phyloP scores from a whole-genome alignment of 257 asterid genomes.

The Capsicum baccatum region DNA sequence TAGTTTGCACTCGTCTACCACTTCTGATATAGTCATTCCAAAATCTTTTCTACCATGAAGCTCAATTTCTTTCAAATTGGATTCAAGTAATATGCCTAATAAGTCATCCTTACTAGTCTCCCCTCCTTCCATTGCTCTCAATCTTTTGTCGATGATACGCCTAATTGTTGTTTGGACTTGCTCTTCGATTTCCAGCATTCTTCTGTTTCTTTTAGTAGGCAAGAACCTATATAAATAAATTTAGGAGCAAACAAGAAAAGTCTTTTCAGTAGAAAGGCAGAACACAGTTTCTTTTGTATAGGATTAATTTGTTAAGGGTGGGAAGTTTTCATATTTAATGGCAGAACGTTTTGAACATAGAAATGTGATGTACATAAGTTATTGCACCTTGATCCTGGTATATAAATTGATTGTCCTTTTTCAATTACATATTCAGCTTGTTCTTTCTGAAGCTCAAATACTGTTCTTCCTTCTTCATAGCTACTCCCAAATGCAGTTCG shows the following conservation, averaged over 20 bases:
- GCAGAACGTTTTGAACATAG: neutral
- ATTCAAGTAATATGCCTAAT: conserved; percentile 34
- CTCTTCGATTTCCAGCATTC: conserved; percentile 26
- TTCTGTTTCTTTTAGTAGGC: conserved; percentile 49
- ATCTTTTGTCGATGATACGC: conserved; percentile 43
- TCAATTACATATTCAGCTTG: conserved; percentile 40
- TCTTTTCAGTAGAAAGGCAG: no score
- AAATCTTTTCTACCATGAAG: conserved; percentile 8
- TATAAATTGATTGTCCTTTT: conserved; percentile 32
- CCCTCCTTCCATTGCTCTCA: conserved; percentile 38
- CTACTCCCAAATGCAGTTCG: conserved; percentile 60
- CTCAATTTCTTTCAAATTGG: conserved; percentile 35
- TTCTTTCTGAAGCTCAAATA: conserved; percentile 51
- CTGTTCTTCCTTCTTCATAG: conserved; percentile 53
- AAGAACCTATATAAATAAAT: conserved; percentile 36
- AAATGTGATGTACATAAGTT: neutral
- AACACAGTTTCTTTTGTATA: no score
- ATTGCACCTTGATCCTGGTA: conserved; percentile 53
- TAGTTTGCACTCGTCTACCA: conserved; percentile 57
- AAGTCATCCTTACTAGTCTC: conserved; percentile 28
- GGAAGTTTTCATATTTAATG: no score
- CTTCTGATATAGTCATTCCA: conserved; percentile 33
- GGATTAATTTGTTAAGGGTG: no score
- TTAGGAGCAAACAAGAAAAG: neutral
- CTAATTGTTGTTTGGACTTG: conserved; percentile 35